A percentile compares a stretch with the other conserved stretches of the same genome.
Conservation (phyloP, 2,329 filamentous ascomycete species). For the Fusarium camptoceras region DNA sequence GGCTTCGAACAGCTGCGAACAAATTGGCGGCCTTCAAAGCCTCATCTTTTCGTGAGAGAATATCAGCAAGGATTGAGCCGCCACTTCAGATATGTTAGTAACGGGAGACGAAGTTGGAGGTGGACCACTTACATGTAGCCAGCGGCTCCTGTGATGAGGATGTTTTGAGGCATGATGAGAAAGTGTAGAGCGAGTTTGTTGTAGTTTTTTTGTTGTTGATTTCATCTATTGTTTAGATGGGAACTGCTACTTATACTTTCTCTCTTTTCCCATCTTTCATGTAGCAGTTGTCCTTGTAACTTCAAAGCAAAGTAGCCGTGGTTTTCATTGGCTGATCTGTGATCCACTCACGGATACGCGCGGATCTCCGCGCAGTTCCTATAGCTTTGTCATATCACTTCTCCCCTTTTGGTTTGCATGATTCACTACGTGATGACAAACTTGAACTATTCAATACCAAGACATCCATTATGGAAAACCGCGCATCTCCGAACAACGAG, state of each 20-base stretch:
- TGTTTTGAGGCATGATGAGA: conserved; percentile 41
- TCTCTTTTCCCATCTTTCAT: not conserved
- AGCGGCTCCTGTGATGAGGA: conserved; percentile 53
- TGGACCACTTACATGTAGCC: conserved; percentile 48
- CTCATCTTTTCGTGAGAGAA: conserved; percentile 41
- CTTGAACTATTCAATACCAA: not conserved
- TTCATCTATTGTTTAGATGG: not conserved
- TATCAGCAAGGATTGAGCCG: conserved; percentile 52
- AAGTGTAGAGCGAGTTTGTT: not conserved
- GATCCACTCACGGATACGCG: not conserved
- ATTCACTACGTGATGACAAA: not conserved
- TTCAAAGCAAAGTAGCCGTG: not conserved
- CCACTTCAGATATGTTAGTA: conserved; percentile 42
- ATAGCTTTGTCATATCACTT: conserved; percentile 1
- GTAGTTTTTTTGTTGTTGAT: not conserved
- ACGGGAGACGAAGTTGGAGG: not conserved
- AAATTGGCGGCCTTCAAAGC: conserved; percentile 43
- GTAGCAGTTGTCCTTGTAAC: no score
- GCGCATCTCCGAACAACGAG: conserved; percentile 24
- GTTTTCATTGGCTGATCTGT: not conserved
- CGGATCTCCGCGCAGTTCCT: conserved; percentile 19
- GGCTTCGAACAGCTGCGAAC: conserved; percentile 50
- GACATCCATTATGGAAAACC: conserved; percentile 23
- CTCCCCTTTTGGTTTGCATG: not conserved
- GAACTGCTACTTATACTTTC: not conserved